A percentile compares a stretch with the other conserved stretches of the same genome.
Conservation (phyloP, 2,329 filamentous ascomycete genomes). For the Cercospora canescens region DNA sequence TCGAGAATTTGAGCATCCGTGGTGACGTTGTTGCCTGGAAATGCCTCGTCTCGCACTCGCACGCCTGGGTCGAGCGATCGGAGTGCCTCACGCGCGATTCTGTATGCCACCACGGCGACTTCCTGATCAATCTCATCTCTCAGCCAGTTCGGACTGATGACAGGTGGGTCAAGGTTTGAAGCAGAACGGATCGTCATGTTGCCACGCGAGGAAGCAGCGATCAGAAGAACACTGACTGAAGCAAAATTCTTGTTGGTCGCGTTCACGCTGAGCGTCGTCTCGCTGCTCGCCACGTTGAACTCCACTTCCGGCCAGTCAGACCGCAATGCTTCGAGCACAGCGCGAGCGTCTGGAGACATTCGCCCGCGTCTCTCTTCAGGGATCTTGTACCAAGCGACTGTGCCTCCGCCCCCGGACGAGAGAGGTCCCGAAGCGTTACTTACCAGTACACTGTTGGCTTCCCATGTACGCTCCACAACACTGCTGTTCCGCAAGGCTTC, state of each 20-base stretch:
- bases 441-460: slow-evolving; percentile 19
- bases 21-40: slow-evolving; percentile 40
- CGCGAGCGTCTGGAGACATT: slow-evolving; percentile 9
- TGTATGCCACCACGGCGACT: slow-evolving; percentile 37
- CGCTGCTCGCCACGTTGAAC: slow-evolving; percentile 11
- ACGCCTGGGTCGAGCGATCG: slow-evolving; percentile 18
- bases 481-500: slow-evolving; percentile 11
- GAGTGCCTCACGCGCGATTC: slow-evolving; percentile 34
- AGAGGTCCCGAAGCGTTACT: slow-evolving; percentile 26
- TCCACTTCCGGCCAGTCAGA: slow-evolving; percentile 40
- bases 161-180: slow-evolving; percentile 31
- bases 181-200: slow-evolving; percentile 37
- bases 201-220: slow-evolving; percentile 38
- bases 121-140: slow-evolving; percentile 35
- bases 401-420: slow-evolving; percentile 22
- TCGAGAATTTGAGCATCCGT: slow-evolving; percentile 48
- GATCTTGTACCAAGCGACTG: slow-evolving; percentile 21
- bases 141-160: slow-evolving; percentile 43
- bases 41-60: slow-evolving; percentile 40
- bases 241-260: slow-evolving; percentile 36
- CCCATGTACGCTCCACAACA: not conserved
- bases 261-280: slow-evolving; percentile 20
- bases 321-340: slow-evolving; percentile 27
- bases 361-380: slow-evolving; percentile 20
- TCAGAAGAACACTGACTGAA: slow-evolving; percentile 34